phyloP scores from a whole-genome alignment of 1,139 yeast genomes.

The Pichia sp. region DNA sequence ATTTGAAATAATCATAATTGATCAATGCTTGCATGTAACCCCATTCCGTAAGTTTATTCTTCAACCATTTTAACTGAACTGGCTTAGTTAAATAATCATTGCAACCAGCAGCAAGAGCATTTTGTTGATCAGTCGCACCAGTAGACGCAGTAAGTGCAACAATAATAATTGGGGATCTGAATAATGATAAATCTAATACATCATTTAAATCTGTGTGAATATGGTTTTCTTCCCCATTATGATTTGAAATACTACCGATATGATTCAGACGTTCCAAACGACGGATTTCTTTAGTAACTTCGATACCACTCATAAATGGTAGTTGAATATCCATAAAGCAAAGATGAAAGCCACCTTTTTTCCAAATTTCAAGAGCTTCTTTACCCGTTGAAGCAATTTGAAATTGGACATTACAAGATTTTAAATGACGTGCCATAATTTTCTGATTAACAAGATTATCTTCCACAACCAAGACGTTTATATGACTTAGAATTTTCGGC shows the following conservation, averaged over 20 bases:
- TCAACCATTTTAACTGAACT: constrained; percentile 89
- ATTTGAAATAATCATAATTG: constrained; percentile 75
- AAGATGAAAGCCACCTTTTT: constrained; percentile 84
- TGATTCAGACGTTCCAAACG: constrained; percentile 73
- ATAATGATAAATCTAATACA: constrained; percentile 50
- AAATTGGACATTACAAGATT: constrained; percentile 79
- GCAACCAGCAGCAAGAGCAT: constrained; percentile 94
- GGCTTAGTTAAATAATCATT: constrained; percentile 97
- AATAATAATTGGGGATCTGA: constrained; percentile 88
- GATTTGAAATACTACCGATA: constrained; percentile 52
- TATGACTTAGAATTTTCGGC: constrained; percentile 62
- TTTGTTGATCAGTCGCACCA: constrained; percentile 78
- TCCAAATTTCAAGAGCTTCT: constrained; percentile 91
- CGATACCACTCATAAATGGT: constrained; percentile 90
- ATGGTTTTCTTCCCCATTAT: constrained; percentile 1
- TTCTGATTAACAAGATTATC: constrained; percentile 94
- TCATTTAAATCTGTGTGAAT: constrained; percentile 32
- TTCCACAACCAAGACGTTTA: constrained; percentile 88
- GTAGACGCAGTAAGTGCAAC: constrained; percentile 95
- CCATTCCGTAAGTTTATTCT: constrained; percentile 94
- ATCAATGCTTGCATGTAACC: constrained; percentile 95
- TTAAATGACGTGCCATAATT: constrained; percentile 84
- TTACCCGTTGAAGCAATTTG: constrained; percentile 86
- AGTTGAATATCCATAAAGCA: constrained; percentile 93
- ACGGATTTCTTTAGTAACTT: constrained; percentile 85